phyloP scores from a whole-genome alignment of 768 basidiomycete genomes.

The Suillus occidentalis region DNA sequence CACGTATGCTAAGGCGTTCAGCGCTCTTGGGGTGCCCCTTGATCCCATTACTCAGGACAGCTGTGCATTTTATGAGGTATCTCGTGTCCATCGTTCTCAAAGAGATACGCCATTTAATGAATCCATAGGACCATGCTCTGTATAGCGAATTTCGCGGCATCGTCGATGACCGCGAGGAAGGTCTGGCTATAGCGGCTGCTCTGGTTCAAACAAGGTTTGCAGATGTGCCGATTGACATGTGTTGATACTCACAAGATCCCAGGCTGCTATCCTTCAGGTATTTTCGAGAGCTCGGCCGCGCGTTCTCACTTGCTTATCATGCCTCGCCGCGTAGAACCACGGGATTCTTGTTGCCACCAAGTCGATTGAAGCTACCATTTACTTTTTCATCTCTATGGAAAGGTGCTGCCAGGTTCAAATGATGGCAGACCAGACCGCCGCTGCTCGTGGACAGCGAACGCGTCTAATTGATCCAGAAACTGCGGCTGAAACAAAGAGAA shows the following conservation, averaged over 20 bases:
- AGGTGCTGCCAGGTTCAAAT: slow-evolving; percentile 32
- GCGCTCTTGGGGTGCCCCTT: slow-evolving; percentile 32
- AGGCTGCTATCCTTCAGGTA: slow-evolving; percentile 27
- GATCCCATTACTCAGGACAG: slow-evolving; percentile 35
- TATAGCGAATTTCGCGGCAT: slow-evolving; percentile 34
- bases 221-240: too few species aligned
- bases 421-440: slow-evolving; percentile 28
- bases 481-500: slow-evolving; percentile 25
- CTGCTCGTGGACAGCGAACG: slow-evolving; percentile 13
- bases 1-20: slow-evolving; percentile 37
- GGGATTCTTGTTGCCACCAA: slow-evolving; percentile 25
- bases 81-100: background rate
- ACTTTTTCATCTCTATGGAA: slow-evolving; percentile 28
- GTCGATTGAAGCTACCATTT: slow-evolving; percentile 25
- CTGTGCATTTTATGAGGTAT: slow-evolving; percentile 34
- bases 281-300: background rate
- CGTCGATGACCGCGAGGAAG: slow-evolving; percentile 34
- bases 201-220: slow-evolving; percentile 25
- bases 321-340: slow-evolving; percentile 22
- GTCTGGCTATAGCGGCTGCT: slow-evolving; percentile 29
- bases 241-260: background rate
- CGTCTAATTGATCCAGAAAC: slow-evolving; percentile 20
- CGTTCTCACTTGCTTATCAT: background rate
- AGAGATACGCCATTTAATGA: background rate
- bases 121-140: slow-evolving; percentile 26